A percentile compares a stretch with the other conserved stretches of the same genome.
phyloP scores from a whole-genome alignment of 352 stramenopile species.

The Pythium rhizo-oryzae region DNA sequence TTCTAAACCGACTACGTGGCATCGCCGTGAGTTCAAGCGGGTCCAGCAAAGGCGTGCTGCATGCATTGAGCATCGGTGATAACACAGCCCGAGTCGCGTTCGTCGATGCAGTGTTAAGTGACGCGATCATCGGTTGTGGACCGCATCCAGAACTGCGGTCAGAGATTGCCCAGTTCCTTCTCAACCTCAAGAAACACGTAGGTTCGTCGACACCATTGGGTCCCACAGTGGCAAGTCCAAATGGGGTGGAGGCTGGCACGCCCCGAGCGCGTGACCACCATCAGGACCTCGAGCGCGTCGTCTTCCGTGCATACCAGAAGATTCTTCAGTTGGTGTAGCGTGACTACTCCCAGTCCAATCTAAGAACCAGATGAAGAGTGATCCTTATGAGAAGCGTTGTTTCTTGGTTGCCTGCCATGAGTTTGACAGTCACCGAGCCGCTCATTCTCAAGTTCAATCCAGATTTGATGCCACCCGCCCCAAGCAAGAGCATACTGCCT shows the following conservation, averaged over 20 bases:
- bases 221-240: constrained; percentile 13
- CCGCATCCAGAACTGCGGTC: constrained; percentile 55
- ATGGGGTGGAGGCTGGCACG: background rate
- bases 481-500: too few relatives aligned
- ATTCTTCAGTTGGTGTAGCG: constrained; percentile 16
- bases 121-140: constrained; percentile 50
- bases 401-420: too few relatives aligned
- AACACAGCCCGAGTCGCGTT: constrained; percentile 37
- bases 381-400: background rate
- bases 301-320: constrained; percentile 24
- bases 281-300: constrained; percentile 21
- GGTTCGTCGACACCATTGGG: constrained; percentile 18
- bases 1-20: constrained; percentile 56
- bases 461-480: too few relatives aligned
- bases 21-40: constrained; percentile 27
- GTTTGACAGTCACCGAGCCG: too few relatives aligned
- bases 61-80: constrained; percentile 10
- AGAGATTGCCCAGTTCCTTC: constrained; percentile 65
- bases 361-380: background rate
- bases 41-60: constrained; percentile 18
- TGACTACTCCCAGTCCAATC: background rate
- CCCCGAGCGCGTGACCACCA: constrained; percentile 1
- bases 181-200: constrained; percentile 67
- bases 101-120: constrained; percentile 47
- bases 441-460: too few relatives aligned